Percentiles rank a stretch among this genome's conserved stretches.
Conservation (phyloP, 2,329 filamentous ascomycete species). For the Teratosphaeriaceae sp. region DNA sequence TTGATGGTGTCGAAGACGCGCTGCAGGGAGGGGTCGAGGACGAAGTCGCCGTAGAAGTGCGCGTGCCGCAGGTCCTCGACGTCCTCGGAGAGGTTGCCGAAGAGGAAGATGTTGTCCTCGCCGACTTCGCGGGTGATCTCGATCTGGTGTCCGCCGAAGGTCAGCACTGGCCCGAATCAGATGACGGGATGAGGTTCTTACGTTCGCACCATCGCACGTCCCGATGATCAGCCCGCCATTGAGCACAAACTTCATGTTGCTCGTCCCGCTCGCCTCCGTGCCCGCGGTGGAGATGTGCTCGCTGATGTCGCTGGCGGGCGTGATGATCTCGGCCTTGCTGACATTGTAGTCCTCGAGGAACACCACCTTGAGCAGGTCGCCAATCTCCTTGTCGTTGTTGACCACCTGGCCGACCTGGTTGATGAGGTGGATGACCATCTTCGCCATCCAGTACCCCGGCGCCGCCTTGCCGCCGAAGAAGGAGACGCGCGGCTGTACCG, state of each 20-base stretch:
- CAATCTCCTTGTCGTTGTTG: constrained; percentile 87
- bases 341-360: constrained; percentile 99
- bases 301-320: constrained; percentile 88
- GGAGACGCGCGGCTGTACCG: constrained; percentile 77
- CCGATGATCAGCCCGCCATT: constrained; percentile 97
- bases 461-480: constrained; percentile 98
- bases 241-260: constrained; percentile 99
- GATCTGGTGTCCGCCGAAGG: too few species aligned
- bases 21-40: constrained; percentile 67
- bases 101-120: constrained; percentile 97
- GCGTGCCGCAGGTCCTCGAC: constrained; percentile 91
- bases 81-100: constrained; percentile 91
- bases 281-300: constrained; percentile 98
- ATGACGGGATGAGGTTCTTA: too few species aligned
- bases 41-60: constrained; percentile 76
- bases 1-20: constrained; percentile 82
- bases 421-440: constrained; percentile 87
- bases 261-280: constrained; percentile 81
- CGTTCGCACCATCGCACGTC: constrained; percentile 95
- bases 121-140: constrained; percentile 96
- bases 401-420: constrained; percentile 86
- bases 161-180: too few species aligned
- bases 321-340: constrained; percentile 97
- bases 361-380: constrained; percentile 91
- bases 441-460: constrained; percentile 99